A percentile compares a stretch with the other conserved stretches of the same genome.
Evolutionary conservation across 2,329 filamentous ascomycete genomes (phyloP).

Genomic region (Helotiales sp.): DNA sequence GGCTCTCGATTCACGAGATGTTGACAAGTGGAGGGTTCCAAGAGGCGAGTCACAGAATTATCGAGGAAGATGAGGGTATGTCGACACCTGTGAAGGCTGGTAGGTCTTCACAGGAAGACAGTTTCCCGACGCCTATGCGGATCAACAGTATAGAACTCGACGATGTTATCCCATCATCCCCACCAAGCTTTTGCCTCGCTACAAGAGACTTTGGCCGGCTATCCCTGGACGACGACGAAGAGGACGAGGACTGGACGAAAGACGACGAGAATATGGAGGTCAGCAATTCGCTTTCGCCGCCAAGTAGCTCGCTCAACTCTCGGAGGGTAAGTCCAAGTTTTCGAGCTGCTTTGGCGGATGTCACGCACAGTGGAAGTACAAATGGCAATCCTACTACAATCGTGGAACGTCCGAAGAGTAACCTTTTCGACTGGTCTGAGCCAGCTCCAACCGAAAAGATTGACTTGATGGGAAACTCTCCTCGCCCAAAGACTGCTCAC

Average conservation of each 20-base stretch:
- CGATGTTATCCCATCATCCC: slow-evolving; percentile 28
- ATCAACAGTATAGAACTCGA: slow-evolving; percentile 19
- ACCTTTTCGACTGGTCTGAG: slow-evolving; percentile 78
- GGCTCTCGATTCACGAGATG: slow-evolving; percentile 35
- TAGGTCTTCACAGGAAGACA: slow-evolving; percentile 20
- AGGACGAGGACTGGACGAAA: slow-evolving; percentile 62
- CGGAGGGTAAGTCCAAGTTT: slow-evolving; percentile 53
- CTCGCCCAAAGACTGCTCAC: slow-evolving; percentile 72
- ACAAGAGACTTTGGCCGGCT: slow-evolving; percentile 47
- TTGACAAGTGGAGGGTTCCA: slow-evolving; percentile 46
- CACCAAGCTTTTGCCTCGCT: slow-evolving; percentile 34
- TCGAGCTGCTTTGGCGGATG: slow-evolving; percentile 53
- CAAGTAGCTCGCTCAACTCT: slow-evolving; percentile 54
- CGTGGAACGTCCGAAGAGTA: slow-evolving; percentile 60
- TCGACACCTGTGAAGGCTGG: slow-evolving; percentile 46
- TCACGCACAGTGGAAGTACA: slow-evolving; percentile 48
- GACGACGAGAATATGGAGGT: slow-evolving; percentile 53
- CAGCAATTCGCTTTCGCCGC: slow-evolving; percentile 58
- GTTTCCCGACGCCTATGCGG: slow-evolving; percentile 22
- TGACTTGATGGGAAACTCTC: slow-evolving; percentile 56
- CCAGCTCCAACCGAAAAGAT: slow-evolving; percentile 60
- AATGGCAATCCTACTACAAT: slow-evolving; percentile 34
- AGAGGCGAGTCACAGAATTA: slow-evolving; percentile 56
- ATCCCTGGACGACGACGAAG: slow-evolving; percentile 63
- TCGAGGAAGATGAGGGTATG: slow-evolving; percentile 61